A percentile compares a stretch with the other conserved stretches of the same genome.
phyloP scores from a whole-genome alignment of 2,329 filamentous ascomycete genomes.

The Shiraia sp. region DNA sequence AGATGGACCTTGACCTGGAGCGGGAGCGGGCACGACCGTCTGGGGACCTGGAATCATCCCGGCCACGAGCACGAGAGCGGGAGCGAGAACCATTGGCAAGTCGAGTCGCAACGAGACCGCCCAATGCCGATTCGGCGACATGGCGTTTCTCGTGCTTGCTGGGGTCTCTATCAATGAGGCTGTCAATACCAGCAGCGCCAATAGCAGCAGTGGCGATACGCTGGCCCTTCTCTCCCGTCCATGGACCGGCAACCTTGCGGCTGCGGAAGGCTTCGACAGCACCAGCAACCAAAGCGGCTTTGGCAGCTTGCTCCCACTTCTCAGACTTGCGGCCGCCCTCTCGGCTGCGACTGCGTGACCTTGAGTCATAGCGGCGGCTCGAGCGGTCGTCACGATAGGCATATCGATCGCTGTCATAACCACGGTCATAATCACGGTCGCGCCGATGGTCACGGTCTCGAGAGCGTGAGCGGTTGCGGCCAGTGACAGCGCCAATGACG shows the following conservation, averaged over 20 bases:
- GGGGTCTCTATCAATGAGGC: slow-evolving; percentile 68
- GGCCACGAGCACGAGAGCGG: slow-evolving; percentile 55
- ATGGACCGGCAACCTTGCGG: slow-evolving; percentile 84
- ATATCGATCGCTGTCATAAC: slow-evolving; percentile 49
- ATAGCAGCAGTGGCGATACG: slow-evolving; percentile 85
- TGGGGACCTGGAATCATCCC: slow-evolving; percentile 43
- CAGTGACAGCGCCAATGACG: slow-evolving; percentile 54
- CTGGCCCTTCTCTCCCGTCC: slow-evolving; percentile 90
- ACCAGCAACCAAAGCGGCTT: slow-evolving; percentile 86
- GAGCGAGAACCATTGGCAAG: slow-evolving; percentile 78
- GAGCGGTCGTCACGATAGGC: slow-evolving; percentile 33
- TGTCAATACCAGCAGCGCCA: slow-evolving; percentile 84
- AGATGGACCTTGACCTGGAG: slow-evolving; percentile 61
- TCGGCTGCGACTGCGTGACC: slow-evolving; percentile 53
- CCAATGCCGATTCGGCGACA: slow-evolving; percentile 83
- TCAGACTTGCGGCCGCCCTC: slow-evolving; percentile 57
- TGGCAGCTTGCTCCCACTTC: slow-evolving; percentile 74
- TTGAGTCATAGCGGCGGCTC: slow-evolving; percentile 56
- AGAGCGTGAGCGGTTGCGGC: slow-evolving; percentile 64
- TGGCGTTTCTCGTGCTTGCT: slow-evolving; percentile 78
- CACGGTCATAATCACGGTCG: slow-evolving; percentile 49
- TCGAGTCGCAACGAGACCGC: slow-evolving; percentile 83
- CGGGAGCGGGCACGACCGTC: slow-evolving; percentile 58
- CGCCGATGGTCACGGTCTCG: slow-evolving; percentile 31
- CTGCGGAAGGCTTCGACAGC: slow-evolving; percentile 91